Evolutionary conservation across 2,329 filamentous ascomycete genomes (phyloP).

Genomic region (Claviceps sp.): DNA sequence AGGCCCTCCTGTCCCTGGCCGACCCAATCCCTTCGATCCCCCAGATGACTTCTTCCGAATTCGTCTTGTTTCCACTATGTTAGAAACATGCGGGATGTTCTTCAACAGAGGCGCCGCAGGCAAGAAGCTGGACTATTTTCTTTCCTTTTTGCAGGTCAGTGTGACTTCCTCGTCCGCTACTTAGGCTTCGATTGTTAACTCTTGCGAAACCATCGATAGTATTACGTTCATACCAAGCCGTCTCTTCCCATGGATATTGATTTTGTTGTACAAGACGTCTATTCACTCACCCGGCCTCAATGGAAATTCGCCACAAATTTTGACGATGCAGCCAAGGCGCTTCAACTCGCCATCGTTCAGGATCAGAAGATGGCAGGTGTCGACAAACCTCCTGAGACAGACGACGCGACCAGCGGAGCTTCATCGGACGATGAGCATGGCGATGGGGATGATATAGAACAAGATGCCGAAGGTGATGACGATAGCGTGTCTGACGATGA

Average conservation of each 20-base stretch:
- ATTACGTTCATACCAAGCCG: conserved; percentile 87
- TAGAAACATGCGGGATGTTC: conserved; percentile 93
- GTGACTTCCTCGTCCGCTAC: background rate
- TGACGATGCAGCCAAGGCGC: conserved; percentile 70
- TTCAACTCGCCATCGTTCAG: conserved; percentile 76
- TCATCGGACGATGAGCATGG: conserved; percentile 67
- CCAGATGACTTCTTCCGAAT: conserved; percentile 96
- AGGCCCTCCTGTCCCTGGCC: conserved; percentile 68
- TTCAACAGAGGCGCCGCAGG: conserved; percentile 87
- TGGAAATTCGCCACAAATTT: conserved; percentile 78
- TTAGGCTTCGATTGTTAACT: background rate
- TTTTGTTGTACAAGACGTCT: conserved; percentile 90
- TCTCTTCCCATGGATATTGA: conserved; percentile 92
- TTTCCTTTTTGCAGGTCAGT: conserved; percentile 77
- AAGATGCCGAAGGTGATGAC: conserved; percentile 46
- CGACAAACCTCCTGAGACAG: conserved; percentile 55
- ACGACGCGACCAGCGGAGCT: conserved; percentile 56
- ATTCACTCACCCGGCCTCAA: conserved; percentile 69
- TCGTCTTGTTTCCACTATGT: conserved; percentile 71
- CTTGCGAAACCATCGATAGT: conserved; percentile 31
- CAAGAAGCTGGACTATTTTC: conserved; percentile 95
- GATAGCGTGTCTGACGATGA: conserved; percentile 47
- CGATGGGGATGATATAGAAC: conserved; percentile 52
- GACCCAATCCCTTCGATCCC: conserved; percentile 64
- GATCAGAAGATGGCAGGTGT: conserved; percentile 72